phyloP scores from a whole-genome alignment of 345 rosid genomes.

The Barbarea vulgaris region DNA sequence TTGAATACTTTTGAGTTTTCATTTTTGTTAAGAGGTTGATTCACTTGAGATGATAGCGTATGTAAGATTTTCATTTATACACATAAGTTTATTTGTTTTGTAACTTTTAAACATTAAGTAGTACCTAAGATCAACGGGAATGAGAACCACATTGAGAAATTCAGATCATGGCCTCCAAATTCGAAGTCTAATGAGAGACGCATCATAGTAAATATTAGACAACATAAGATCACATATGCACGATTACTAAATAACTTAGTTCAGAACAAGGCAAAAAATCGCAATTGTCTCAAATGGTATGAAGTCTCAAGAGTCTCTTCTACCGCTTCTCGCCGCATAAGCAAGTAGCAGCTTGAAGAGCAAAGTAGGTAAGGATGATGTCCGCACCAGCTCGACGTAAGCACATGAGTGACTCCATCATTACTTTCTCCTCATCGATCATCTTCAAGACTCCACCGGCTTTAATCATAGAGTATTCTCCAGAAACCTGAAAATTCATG shows the following conservation, averaged over 20 bases:
- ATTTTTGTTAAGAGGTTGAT: not conserved
- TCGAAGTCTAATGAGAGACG: not conserved
- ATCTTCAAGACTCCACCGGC: constrained; percentile 89
- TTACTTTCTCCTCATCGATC: constrained; percentile 95
- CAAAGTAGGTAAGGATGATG: constrained; percentile 87
- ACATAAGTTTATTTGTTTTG: no score
- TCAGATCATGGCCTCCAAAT: not conserved
- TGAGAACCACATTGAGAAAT: not conserved
- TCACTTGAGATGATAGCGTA: not conserved
- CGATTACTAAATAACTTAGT: not conserved
- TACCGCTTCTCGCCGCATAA: constrained; percentile 60
- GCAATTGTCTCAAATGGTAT: not conserved
- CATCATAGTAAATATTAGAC: not conserved
- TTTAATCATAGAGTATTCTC: constrained; percentile 97
- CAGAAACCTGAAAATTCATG: constrained; percentile 42
- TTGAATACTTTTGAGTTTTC: constrained; percentile 24
- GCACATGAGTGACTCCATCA: constrained; percentile 96
- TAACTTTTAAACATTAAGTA: no score
- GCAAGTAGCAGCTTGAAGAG: constrained; percentile 87
- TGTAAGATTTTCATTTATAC: not conserved
- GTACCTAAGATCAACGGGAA: no score
- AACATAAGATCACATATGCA: not conserved
- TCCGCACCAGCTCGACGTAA: constrained; percentile 94
- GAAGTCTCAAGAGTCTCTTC: not conserved
- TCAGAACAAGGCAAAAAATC: constrained; percentile 12